Conservation (phyloP, 2,329 filamentous ascomycete species). For the Epichloe coenophiala region DNA sequence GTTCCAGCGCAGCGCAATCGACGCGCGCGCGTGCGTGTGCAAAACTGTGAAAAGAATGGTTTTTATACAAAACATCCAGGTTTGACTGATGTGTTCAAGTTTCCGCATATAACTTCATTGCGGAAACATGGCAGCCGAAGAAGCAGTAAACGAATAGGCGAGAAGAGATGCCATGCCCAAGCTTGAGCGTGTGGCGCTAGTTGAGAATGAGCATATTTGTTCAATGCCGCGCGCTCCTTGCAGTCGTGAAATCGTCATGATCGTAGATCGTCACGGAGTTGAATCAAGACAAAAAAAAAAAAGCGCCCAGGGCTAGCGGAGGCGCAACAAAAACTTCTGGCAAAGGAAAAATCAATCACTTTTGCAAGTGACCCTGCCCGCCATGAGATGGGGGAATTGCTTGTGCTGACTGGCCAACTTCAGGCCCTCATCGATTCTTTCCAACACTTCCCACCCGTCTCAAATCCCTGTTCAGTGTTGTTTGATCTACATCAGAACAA, state of each 20-base stretch:
- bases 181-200: not conserved
- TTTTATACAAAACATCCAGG: slow-evolving; percentile 9
- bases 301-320: not conserved
- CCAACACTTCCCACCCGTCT: not conserved
- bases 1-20: slow-evolving; percentile 14
- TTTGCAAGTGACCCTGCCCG: not conserved
- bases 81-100: slow-evolving; percentile 1
- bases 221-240: not conserved
- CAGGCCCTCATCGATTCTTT: not conserved
- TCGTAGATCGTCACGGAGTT: slow-evolving; percentile 9
- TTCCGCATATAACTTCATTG: slow-evolving; percentile 4
- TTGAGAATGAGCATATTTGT: not conserved
- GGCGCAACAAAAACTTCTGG: not conserved
- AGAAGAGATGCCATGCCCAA: not conserved
- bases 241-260: slow-evolving; percentile 8
- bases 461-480: too few relatives aligned
- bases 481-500: slow-evolving; percentile 36
- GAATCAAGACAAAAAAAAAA: not conserved
- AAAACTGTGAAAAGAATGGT: slow-evolving; percentile 12
- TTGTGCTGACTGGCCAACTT: not conserved
- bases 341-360: slow-evolving; percentile 2
- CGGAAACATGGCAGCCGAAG: not conserved
- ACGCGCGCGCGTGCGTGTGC: slow-evolving; percentile 12
- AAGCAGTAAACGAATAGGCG: not conserved
- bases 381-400: not conserved